These are phyloP conservation scores for Grammothele lineata DNA, from an alignment of 768 basidiomycete genomes.

Conservation along the genomic window DNA sequence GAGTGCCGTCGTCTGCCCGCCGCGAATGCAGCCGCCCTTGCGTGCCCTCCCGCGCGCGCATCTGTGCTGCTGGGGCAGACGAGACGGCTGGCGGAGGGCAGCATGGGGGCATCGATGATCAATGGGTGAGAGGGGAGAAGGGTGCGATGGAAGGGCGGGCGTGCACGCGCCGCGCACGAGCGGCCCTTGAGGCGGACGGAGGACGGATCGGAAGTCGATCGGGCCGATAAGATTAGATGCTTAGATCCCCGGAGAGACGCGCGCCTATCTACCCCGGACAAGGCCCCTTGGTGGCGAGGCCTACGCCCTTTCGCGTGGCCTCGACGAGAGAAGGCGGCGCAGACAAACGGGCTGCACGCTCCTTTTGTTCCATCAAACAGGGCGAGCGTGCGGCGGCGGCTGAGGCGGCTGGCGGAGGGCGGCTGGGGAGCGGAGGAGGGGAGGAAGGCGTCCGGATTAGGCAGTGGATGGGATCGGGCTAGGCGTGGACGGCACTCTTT, in stretches of 20 bases:
- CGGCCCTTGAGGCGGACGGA: constrained; percentile 6
- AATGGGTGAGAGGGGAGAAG: no score
- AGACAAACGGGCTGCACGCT: not conserved
- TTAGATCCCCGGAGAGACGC: constrained; percentile 5
- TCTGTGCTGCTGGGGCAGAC: no score
- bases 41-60: no score
- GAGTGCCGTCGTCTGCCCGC: no score
- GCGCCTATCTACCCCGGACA: constrained; percentile 1
- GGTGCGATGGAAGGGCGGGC: no score
- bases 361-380: no score
- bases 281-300: not conserved
- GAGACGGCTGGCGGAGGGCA: no score
- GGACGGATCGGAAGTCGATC: constrained; percentile 5
- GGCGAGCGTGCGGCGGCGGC: not conserved
- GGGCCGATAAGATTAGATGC: constrained; percentile 10
- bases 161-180: constrained; percentile 3
- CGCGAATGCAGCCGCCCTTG: no score
- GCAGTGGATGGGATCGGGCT: constrained; percentile 1
- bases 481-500: constrained; percentile 6
- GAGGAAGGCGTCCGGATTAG: constrained; percentile 12
- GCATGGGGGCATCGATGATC: constrained; percentile 2
- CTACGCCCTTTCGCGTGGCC: not conserved
- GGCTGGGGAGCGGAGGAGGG: constrained; percentile 3
- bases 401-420: not conserved
- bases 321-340: no score